These are phyloP conservation scores for Ulvella scutata DNA, from an alignment of 139 green algal genomes.

Conservation along the genomic window DNA sequence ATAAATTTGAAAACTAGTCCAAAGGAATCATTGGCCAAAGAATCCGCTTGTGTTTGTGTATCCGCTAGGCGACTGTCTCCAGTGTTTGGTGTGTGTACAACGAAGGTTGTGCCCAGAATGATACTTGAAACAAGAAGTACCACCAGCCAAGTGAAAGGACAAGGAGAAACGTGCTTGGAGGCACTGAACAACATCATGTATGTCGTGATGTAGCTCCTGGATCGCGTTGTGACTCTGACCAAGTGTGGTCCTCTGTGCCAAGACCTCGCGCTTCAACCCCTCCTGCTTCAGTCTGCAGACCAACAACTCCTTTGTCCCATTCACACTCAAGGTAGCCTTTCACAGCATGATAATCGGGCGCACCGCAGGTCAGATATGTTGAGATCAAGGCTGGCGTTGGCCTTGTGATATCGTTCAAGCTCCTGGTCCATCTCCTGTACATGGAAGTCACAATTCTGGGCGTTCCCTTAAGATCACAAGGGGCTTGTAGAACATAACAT, in stretches of 20 bases:
- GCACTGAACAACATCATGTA: slow-evolving; percentile 35
- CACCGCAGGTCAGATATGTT: slow-evolving; percentile 52
- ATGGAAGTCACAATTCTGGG: too few species aligned
- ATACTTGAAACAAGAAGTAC: not conserved
- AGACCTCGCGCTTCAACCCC: slow-evolving; percentile 17
- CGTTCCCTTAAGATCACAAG: too few species aligned
- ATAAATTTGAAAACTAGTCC: not conserved
- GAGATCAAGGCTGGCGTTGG: slow-evolving; percentile 60
- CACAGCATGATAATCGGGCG: too few species aligned
- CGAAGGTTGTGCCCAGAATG: not conserved
- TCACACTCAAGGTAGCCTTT: too few species aligned
- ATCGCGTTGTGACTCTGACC: slow-evolving; percentile 12
- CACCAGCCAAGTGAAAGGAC: not conserved
- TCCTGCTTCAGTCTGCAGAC: slow-evolving; percentile 46
- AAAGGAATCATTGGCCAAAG: too few species aligned
- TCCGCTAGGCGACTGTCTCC: too few species aligned
- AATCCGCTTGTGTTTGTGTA: too few species aligned
- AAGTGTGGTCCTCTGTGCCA: slow-evolving; percentile 10
- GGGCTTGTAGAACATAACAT: not conserved
- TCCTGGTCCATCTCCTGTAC: slow-evolving; percentile 74
- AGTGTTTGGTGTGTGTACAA: too few species aligned
- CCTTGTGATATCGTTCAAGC: slow-evolving; percentile 75
- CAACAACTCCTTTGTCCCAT: too few species aligned
- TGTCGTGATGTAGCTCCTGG: slow-evolving; percentile 32
- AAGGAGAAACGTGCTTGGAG: slow-evolving; percentile 23